phyloP scores from a whole-genome alignment of 345 rosid species.

The Chamaenerion angustifolium region DNA sequence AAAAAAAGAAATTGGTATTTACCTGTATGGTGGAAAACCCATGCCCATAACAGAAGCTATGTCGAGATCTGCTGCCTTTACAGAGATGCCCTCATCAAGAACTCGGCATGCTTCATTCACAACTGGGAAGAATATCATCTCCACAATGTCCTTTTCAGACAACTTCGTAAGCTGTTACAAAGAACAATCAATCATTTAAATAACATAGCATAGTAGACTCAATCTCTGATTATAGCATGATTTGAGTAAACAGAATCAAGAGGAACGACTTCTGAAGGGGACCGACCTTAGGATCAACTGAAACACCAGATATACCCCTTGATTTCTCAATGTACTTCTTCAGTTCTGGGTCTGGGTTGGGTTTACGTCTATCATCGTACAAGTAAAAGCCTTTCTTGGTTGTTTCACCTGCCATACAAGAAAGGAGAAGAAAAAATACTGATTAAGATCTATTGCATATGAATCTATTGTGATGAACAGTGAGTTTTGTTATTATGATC shows the following conservation, averaged over 20 bases:
- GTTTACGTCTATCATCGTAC: conserved; percentile 68
- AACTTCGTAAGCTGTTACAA: conserved; percentile 48
- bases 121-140: conserved; percentile 92
- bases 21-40: conserved; percentile 99
- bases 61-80: conserved; percentile 93
- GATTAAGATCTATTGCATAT: not conserved
- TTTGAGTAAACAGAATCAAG: not conserved
- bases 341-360: conserved; percentile 73
- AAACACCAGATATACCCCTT: conserved; percentile 56
- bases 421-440: conserved; percentile 1
- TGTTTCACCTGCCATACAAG: conserved; percentile 51
- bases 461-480: not conserved
- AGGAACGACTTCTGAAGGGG: conserved; percentile 2
- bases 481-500: conserved; percentile 16
- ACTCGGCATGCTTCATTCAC: conserved; percentile 96
- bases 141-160: conserved; percentile 73
- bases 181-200: not conserved
- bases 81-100: conserved; percentile 91
- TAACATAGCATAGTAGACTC: not conserved
- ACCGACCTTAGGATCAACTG: conserved; percentile 59
- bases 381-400: conserved; percentile 77
- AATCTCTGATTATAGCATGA: not conserved
- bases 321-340: conserved; percentile 72
- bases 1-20: not conserved
- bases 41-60: conserved; percentile 80